A percentile compares a stretch with the other conserved stretches of the same genome.
These are phyloP conservation scores for Solanum rostratum DNA, from an alignment of 257 asterid species.

Conservation along the genomic window DNA sequence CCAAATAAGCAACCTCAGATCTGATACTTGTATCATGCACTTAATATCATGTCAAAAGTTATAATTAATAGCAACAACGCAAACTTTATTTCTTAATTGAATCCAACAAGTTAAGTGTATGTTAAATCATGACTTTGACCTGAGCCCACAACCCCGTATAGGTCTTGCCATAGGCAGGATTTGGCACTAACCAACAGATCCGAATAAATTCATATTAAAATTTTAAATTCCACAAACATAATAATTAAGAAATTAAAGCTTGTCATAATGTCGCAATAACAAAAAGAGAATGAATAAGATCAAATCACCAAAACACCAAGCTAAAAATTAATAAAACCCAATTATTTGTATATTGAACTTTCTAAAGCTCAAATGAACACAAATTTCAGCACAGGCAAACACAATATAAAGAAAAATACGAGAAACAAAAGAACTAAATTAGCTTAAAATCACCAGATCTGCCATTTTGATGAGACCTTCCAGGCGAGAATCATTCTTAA, in stretches of 20 bases:
- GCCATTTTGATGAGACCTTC: conserved; percentile 89
- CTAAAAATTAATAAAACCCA: neutral
- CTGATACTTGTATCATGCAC: neutral
- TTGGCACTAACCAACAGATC: neutral
- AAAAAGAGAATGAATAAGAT: neutral
- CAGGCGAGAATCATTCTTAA: conserved; percentile 77
- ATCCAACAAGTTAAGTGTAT: no score
- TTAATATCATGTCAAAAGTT: neutral
- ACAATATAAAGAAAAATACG: neutral
- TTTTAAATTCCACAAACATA: neutral
- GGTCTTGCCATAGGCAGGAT: no score
- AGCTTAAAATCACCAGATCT: conserved; percentile 58
- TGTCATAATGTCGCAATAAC: neutral
- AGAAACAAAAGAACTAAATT: neutral
- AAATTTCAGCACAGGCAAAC: neutral
- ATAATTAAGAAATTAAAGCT: neutral
- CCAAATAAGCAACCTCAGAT: neutral
- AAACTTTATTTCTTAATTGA: no score
- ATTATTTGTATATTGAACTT: neutral
- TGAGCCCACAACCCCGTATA: no score
- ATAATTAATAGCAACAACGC: no score
- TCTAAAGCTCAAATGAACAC: neutral
- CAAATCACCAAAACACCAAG: neutral
- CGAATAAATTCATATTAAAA: neutral
- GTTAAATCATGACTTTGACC: no score